Conservation (phyloP, 148 eudicot genomes). For the Camellia sinensis region DNA sequence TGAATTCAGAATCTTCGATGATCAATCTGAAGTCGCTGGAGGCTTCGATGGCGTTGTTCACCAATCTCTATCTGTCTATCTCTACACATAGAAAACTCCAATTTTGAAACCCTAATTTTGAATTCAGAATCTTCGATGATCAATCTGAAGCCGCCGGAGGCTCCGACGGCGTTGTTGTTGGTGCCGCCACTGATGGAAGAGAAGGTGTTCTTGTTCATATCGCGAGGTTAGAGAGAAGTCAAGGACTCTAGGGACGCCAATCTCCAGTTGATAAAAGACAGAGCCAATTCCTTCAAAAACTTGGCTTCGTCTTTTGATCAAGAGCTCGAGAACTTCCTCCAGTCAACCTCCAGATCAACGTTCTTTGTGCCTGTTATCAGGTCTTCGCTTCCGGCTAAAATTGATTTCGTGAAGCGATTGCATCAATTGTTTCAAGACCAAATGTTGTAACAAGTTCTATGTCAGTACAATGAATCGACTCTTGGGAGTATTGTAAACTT, state of each 20-base stretch:
- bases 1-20: too few species aligned
- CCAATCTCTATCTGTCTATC: too few species aligned
- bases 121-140: too few species aligned
- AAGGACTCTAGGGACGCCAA: slow-evolving; percentile 71
- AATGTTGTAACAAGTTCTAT: too few species aligned
- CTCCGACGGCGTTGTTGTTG: slow-evolving; percentile 24
- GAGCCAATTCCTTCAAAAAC: slow-evolving; percentile 73
- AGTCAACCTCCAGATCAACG: slow-evolving; percentile 44
- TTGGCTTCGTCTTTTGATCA: neutral
- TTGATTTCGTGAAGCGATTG: slow-evolving; percentile 60
- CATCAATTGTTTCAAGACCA: slow-evolving; percentile 5
- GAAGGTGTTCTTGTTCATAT: slow-evolving; percentile 63
- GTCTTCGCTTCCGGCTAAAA: slow-evolving; percentile 40
- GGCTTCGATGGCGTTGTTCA: slow-evolving; percentile 23
- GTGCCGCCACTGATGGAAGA: slow-evolving; percentile 33
- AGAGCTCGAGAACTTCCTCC: slow-evolving; percentile 72
- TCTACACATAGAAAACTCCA: too few species aligned
- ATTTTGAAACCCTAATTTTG: too few species aligned
- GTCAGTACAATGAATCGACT: too few species aligned
- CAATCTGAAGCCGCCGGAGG: slow-evolving; percentile 22
- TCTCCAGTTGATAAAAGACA: slow-evolving; percentile 58
- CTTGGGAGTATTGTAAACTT: too few species aligned
- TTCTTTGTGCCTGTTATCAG: slow-evolving; percentile 46
- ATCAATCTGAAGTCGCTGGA: slow-evolving; percentile 21
- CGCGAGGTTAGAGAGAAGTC: slow-evolving; percentile 81